Base-by-base conservation (phyloP, 2,329 filamentous ascomycete species). In the Sclerotinia borealis region DNA sequence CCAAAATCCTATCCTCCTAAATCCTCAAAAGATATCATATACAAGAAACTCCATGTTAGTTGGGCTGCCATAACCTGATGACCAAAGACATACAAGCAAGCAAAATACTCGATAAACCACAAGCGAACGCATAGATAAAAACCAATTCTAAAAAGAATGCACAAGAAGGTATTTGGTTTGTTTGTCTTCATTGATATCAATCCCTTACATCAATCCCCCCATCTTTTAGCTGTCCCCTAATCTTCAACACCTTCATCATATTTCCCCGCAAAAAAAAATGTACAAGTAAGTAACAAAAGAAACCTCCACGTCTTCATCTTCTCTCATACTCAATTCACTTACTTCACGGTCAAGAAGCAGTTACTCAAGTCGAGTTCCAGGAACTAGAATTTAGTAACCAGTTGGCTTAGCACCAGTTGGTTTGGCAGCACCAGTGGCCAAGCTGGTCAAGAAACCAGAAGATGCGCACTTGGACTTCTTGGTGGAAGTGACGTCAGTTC, bases 401-500 rank as follows among this genome's bases (percentile, higher is more conserved):
- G 29, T 63, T 60, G 34, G 66, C 61, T 19, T 59, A n/a, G 41
- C 41, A 48, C 52, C 54, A 51, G 59, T 60, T 17, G 63, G 49
- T 13, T 58, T 48, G n/a, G 63, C 65, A 43, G 65, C 66, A 52
- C 67, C 64, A 37, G 64, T 65, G 43, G 49, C 31, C 63, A 68
- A 68, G 29, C 66, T 67, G 67, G 66, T 66, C 51, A 70, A 64
- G 66, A 72, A 70, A 25, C 70, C 69, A 37, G 66, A 69, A 52
- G 64, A 66, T 22, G 67, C 60, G 67, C 68, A 70, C 52, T 65
- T 68, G 59, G 64, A 66, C 66, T 70, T 70, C 47, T 65, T 67
- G 37, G 59, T 66, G 25, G 65, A 64, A 27, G 63, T 55, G n/a
- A 63, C 36, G 8, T 17, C 61, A 52, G 73, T 74, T 34, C 66